These are phyloP conservation scores for Solanum chacoense DNA, from an alignment of 305 asterid genomes.

Conservation along the genomic window DNA sequence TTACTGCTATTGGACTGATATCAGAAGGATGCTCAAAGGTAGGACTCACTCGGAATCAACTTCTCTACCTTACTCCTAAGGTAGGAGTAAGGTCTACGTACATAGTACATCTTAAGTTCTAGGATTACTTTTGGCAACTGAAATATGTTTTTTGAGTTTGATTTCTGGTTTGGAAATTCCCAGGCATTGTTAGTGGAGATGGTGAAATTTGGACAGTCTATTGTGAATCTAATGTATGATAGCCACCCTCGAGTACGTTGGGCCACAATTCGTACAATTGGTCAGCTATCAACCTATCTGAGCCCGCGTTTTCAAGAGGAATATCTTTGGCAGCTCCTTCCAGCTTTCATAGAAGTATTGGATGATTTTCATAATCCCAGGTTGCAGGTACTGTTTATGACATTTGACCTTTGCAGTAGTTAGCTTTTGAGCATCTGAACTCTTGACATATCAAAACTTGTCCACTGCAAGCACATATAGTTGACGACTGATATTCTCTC, in stretches of 20 bases:
- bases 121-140: background rate
- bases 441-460: background rate
- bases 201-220: background rate
- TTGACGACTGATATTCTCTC: background rate
- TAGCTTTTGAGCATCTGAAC: background rate
- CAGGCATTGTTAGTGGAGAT: background rate
- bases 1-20: background rate
- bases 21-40: conserved; percentile 6
- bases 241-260: conserved; percentile 3
- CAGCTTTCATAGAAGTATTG: background rate
- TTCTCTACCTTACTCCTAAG: background rate
- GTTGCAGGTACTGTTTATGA: background rate
- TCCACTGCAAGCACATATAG: background rate
- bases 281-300: background rate
- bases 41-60: background rate
- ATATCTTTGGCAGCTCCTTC: background rate
- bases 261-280: conserved; percentile 1
- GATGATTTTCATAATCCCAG: conserved; percentile 5
- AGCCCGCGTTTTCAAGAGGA: background rate
- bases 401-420: background rate
- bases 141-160: background rate
- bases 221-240: background rate
- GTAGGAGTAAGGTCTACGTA: background rate
- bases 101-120: background rate
- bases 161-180: background rate